Percentiles rank a stretch among this genome's conserved stretches.
phyloP scores from a whole-genome alignment of 805 yeast genomes.

The Cyberlindnera japonica region DNA sequence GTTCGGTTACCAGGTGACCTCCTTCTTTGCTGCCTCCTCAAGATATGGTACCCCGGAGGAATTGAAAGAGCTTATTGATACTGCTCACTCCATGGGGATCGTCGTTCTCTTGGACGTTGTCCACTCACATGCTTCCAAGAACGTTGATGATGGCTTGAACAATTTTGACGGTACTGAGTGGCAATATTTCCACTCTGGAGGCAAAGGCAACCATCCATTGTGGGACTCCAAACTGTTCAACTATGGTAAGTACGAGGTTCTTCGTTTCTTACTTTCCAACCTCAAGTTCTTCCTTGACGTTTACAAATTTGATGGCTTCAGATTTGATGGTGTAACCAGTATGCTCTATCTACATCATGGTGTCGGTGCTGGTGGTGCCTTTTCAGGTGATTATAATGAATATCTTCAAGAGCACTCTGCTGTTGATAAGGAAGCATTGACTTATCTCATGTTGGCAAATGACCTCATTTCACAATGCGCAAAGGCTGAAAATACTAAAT shows the following conservation, averaged over 20 bases:
- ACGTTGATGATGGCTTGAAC: constrained; percentile 90
- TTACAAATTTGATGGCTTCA: constrained; percentile 87
- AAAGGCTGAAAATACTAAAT: constrained; percentile 39
- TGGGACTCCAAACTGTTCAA: constrained; percentile 98
- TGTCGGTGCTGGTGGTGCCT: constrained; percentile 73
- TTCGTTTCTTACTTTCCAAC: constrained; percentile 80
- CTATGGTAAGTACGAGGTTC: constrained; percentile 87
- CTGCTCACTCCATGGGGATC: constrained; percentile 86
- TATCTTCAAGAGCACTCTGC: constrained; percentile 70
- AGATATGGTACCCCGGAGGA: constrained; percentile 96
- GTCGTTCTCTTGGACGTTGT: constrained; percentile 87
- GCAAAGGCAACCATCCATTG: constrained; percentile 79
- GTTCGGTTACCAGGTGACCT: constrained; percentile 95
- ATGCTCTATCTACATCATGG: constrained; percentile 95
- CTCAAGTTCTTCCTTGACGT: constrained; percentile 79
- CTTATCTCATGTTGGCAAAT: constrained; percentile 90
- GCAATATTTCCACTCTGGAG: constrained; percentile 92
- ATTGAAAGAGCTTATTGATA: constrained; percentile 81
- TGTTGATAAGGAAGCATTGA: constrained; percentile 84
- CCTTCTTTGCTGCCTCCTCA: constrained; percentile 85
- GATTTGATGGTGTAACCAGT: constrained; percentile 95
- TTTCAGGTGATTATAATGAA: constrained; percentile 90
- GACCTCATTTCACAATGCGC: constrained; percentile 58
- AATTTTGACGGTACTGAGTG: constrained; percentile 93
- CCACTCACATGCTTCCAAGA: constrained; percentile 94